phyloP scores from a whole-genome alignment of 148 eudicot genomes.

The Vaccinium corymbosum region DNA sequence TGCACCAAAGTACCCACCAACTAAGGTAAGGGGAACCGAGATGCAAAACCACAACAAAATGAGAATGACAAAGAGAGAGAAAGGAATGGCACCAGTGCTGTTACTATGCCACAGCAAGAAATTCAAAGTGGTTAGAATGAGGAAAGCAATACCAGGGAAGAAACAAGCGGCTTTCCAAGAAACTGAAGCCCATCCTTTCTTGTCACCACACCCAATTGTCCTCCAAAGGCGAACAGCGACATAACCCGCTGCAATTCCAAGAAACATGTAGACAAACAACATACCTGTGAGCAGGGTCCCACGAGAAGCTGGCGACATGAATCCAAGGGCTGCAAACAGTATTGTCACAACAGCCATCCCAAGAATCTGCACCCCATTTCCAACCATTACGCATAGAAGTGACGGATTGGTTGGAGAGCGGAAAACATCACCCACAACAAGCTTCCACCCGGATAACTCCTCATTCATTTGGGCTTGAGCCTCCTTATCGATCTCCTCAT shows the following conservation, averaged over 20 bases:
- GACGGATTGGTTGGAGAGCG: conserved; percentile 32
- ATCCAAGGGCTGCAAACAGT: conserved; percentile 37
- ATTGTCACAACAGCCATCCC: conserved; percentile 38
- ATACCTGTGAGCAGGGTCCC: conserved; percentile 32
- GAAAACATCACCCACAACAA: conserved; percentile 34
- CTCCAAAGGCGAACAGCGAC: conserved; percentile 37
- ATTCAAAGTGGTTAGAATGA: conserved; percentile 25
- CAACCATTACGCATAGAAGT: conserved; percentile 32
- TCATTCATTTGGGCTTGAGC: conserved; percentile 30
- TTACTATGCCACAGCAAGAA: conserved; percentile 29
- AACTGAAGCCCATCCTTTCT: conserved; percentile 35
- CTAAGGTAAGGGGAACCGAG: conserved; percentile 25
- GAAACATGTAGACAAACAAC: conserved; percentile 35
- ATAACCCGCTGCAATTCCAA: conserved; percentile 34
- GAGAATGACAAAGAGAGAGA: conserved; percentile 21
- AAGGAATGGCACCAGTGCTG: conserved; percentile 29
- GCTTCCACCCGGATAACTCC: conserved; percentile 30
- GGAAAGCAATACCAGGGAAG: conserved; percentile 37
- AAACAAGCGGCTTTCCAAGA: conserved; percentile 38
- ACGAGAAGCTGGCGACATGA: conserved; percentile 44
- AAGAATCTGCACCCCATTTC: conserved; percentile 37
- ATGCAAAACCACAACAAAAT: conserved; percentile 30
- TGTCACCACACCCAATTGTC: conserved; percentile 32
- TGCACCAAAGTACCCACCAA: conserved; percentile 30
- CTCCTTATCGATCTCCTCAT: conserved; percentile 35